Percentiles rank a stretch among this genome's conserved stretches.
phyloP scores from a whole-genome alignment of 805 yeast genomes.

The Clavispora vitiphila region DNA sequence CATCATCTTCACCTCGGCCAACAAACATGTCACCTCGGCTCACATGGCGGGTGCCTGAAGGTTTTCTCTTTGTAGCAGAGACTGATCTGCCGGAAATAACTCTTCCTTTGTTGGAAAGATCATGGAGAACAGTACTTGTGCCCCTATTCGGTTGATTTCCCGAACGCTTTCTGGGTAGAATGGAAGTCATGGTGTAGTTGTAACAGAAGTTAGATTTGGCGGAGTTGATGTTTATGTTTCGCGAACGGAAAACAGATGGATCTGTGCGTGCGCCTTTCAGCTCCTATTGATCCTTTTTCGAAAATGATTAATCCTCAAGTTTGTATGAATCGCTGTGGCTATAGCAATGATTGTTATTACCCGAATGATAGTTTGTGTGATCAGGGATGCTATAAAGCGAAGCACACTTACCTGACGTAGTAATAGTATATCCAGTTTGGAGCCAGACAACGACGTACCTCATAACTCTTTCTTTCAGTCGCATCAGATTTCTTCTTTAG shows the following conservation, averaged over 20 bases:
- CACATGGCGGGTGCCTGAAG: conserved; percentile 13
- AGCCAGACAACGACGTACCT: no score
- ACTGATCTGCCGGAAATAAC: conserved; percentile 21
- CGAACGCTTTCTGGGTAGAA: conserved; percentile 24
- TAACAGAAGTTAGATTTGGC: not conserved
- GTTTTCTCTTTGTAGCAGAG: conserved; percentile 19
- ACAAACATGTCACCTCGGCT: conserved; percentile 19
- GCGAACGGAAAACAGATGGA: not conserved
- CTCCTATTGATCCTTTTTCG: no score
- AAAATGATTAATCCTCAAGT: no score
- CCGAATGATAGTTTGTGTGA: no score
- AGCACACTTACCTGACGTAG: no score
- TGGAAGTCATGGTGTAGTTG: conserved; percentile 2
- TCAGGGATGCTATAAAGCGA: no score
- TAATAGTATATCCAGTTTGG: no score
- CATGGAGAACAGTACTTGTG: conserved; percentile 19
- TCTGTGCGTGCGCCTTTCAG: not conserved
- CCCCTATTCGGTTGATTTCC: conserved; percentile 10
- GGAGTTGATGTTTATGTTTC: conserved; percentile 4
- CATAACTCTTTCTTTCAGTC: no score
- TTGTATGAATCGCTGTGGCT: no score
- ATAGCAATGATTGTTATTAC: no score
- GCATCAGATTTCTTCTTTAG: no score
- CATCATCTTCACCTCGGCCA: conserved; percentile 8
- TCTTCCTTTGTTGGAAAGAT: conserved; percentile 25